phyloP scores from a whole-genome alignment of 2,329 filamentous ascomycete species.

The Paecilomyces sp. region DNA sequence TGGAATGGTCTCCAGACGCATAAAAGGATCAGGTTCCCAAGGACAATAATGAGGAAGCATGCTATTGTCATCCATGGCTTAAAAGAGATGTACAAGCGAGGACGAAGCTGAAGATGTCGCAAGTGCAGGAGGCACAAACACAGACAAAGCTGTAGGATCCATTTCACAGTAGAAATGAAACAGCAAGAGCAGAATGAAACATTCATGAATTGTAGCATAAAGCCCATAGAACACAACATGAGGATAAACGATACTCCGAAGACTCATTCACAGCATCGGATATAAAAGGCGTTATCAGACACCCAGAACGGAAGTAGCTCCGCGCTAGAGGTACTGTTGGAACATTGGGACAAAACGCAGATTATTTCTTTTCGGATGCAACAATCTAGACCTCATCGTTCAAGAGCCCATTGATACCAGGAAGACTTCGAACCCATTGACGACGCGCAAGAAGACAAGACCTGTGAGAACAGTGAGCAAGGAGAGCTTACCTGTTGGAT shows the following conservation, averaged over 20 bases:
- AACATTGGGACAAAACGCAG: not conserved
- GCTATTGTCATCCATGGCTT: not conserved
- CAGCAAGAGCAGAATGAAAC: not conserved
- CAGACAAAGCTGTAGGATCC: not conserved
- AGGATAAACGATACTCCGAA: not conserved
- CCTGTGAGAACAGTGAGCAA: not conserved
- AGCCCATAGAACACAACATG: not conserved
- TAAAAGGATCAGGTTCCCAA: not conserved
- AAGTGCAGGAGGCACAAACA: not conserved
- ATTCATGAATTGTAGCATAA: not conserved
- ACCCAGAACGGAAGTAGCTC: not conserved
- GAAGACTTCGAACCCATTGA: not conserved
- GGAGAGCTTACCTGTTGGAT: constrained; percentile 82
- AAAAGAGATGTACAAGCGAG: not conserved
- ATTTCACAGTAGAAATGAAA: not conserved
- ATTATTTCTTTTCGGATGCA: not conserved
- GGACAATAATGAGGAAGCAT: not conserved
- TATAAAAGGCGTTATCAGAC: not conserved
- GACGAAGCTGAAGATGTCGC: not conserved
- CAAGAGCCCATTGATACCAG: not conserved
- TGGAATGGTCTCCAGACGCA: not conserved
- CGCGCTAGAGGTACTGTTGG: not conserved
- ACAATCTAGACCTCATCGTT: not conserved
- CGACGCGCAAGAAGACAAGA: not conserved
- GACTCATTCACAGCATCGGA: not conserved